A percentile compares a stretch with the other conserved stretches of the same genome.
Evolutionary conservation across 2,329 filamentous ascomycete species (phyloP).

Genomic region (Colletotrichum sp.): DNA sequence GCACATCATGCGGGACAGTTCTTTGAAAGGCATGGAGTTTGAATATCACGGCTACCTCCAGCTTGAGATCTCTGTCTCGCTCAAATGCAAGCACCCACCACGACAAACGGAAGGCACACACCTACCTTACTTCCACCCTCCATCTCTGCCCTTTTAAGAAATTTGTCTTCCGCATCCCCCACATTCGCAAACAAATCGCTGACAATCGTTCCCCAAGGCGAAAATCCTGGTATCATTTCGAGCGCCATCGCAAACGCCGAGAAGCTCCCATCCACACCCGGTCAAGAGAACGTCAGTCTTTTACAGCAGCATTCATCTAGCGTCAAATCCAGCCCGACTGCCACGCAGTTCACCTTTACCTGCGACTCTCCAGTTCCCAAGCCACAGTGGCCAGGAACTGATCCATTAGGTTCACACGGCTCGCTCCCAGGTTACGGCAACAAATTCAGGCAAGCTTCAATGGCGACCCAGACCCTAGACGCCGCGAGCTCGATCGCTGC

Average conservation of each 20-base stretch:
- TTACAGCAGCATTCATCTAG: conserved; percentile 70
- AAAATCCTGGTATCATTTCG: conserved; percentile 81
- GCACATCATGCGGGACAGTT: background rate
- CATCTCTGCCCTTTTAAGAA: background rate
- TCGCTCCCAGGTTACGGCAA: conserved; percentile 32
- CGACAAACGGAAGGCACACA: background rate
- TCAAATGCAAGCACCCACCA: background rate
- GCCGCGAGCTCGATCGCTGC: background rate
- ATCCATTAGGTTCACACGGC: conserved; percentile 26
- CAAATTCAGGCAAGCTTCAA: conserved; percentile 25
- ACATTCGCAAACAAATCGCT: background rate
- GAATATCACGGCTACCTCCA: background rate
- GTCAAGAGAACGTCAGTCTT: conserved; percentile 80
- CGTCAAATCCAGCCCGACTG: conserved; percentile 68
- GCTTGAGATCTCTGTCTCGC: background rate
- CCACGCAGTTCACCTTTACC: conserved; percentile 94
- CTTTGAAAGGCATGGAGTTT: background rate
- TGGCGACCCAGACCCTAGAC: conserved; percentile 19
- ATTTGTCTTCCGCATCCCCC: background rate
- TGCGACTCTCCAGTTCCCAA: conserved; percentile 89
- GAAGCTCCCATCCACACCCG: conserved; percentile 66
- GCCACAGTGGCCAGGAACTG: conserved; percentile 73
- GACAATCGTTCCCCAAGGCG: conserved; percentile 35
- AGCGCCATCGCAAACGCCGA: conserved; percentile 90
- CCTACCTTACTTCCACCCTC: background rate